A percentile compares a stretch with the other conserved stretches of the same genome.
Conservation (phyloP, 495 filamentous ascomycete species). For the Echria macrotheca region DNA sequence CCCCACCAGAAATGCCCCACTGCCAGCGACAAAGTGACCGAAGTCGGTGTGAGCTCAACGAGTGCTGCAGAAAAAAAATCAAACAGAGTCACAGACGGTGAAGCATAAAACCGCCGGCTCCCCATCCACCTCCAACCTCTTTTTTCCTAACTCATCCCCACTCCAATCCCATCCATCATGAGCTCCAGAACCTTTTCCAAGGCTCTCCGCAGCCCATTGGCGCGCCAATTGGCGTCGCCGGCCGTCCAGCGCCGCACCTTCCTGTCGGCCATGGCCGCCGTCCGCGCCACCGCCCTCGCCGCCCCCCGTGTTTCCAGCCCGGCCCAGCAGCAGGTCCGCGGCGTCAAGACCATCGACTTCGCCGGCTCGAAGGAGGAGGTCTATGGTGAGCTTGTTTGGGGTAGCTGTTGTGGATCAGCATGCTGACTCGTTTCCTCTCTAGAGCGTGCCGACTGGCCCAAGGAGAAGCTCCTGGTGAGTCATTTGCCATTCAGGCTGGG, state of each 20-base stretch:
- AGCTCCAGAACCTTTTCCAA: slow-evolving; percentile 77
- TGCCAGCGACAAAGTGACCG: slow-evolving; percentile 16
- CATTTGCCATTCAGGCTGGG: slow-evolving; percentile 19
- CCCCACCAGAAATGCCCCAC: slow-evolving; percentile 19
- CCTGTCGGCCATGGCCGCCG: slow-evolving; percentile 58
- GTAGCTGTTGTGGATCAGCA: background rate
- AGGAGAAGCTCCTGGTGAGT: slow-evolving; percentile 89
- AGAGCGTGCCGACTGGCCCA: slow-evolving; percentile 98
- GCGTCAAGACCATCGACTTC: slow-evolving; percentile 89
- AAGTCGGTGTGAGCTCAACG: slow-evolving; percentile 27
- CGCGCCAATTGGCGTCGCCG: slow-evolving; percentile 64
- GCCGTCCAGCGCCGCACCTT: slow-evolving; percentile 65
- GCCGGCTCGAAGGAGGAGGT: slow-evolving; percentile 88
- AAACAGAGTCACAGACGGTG: slow-evolving; percentile 21
- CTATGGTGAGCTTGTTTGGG: slow-evolving; percentile 58
- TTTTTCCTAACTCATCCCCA: slow-evolving; percentile 26
- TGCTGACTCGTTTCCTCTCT: slow-evolving; percentile 5
- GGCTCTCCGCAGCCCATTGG: slow-evolving; percentile 69
- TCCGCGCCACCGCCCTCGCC: slow-evolving; percentile 47
- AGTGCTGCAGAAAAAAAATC: slow-evolving; percentile 16
- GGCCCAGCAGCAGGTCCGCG: slow-evolving; percentile 60
- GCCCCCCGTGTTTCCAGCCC: slow-evolving; percentile 45
- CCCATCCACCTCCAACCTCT: slow-evolving; percentile 18
- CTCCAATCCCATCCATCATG: slow-evolving; percentile 56
- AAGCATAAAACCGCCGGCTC: slow-evolving; percentile 24